A percentile compares a stretch with the other conserved stretches of the same genome.
phyloP scores from a whole-genome alignment of 331 rosid genomes.

The Erythrophleum ivorense region DNA sequence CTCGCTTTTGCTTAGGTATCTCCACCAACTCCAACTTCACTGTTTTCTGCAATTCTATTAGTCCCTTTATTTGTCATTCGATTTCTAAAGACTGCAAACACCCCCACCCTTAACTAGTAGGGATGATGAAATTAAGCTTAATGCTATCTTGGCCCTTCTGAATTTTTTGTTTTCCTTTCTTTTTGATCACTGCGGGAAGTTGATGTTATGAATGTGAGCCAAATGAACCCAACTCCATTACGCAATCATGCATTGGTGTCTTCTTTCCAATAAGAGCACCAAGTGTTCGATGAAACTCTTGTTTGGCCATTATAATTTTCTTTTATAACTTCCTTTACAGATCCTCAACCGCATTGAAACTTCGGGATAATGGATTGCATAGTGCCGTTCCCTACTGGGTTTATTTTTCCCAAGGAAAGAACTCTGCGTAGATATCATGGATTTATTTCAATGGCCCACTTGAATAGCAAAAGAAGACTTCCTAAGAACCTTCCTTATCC shows the following conservation, averaged over 20 bases:
- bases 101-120: too few species aligned
- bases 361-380: constrained; percentile 50
- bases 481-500: constrained; percentile 65
- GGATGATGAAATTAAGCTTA: too few species aligned
- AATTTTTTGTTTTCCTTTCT: neutral
- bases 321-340: constrained; percentile 21
- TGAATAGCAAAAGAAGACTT: constrained; percentile 46
- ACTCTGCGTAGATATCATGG: constrained; percentile 24
- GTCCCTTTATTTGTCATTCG: neutral
- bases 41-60: neutral
- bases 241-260: neutral
- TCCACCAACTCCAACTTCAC: neutral
- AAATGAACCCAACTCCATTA: neutral
- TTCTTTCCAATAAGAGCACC: neutral
- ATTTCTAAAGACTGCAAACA: neutral
- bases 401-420: constrained; percentile 35
- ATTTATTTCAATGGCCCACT: constrained; percentile 45
- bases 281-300: constrained; percentile 36
- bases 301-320: neutral
- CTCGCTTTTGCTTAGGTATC: neutral
- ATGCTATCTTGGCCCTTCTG: too few species aligned
- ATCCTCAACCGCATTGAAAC: constrained; percentile 26
- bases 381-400: constrained; percentile 32
- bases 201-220: constrained; percentile 1
- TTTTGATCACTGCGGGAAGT: neutral